Evolutionary conservation across 805 yeast genomes (phyloP).

Genomic region (Ogataea glucozyma): DNA sequence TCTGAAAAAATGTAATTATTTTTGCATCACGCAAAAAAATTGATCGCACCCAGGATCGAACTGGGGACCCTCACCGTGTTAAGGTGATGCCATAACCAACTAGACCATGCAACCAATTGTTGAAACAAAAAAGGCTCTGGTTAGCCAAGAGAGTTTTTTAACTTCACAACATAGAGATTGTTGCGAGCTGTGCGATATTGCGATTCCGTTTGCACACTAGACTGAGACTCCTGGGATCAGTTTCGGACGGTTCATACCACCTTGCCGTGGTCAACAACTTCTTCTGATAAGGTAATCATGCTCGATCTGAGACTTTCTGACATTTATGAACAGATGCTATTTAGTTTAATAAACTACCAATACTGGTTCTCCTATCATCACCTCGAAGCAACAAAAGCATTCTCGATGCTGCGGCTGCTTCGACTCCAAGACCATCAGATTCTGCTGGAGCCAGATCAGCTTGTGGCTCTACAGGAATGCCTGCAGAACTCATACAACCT

Average conservation of each 20-base stretch:
- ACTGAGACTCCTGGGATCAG: too few relatives aligned
- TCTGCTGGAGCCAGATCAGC: neutral
- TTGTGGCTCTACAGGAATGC: slow-evolving; percentile 1
- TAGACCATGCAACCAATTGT: slow-evolving; percentile 90
- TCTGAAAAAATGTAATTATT: too few relatives aligned
- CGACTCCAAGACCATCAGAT: slow-evolving; percentile 7
- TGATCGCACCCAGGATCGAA: slow-evolving; percentile 99
- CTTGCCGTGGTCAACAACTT: too few relatives aligned
- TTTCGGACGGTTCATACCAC: too few relatives aligned
- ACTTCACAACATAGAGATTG: neutral
- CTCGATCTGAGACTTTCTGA: too few relatives aligned
- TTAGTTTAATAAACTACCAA: slow-evolving; percentile 23
- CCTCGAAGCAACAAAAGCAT: slow-evolving; percentile 23
- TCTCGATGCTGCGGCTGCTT: slow-evolving; percentile 19
- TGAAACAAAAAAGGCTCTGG: neutral
- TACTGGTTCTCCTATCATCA: slow-evolving; percentile 21
- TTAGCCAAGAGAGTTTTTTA: neutral
- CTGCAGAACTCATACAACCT: slow-evolving; percentile 12
- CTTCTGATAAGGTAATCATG: too few relatives aligned
- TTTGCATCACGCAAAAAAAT: too few relatives aligned
- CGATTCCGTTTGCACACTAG: too few relatives aligned
- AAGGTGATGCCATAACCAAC: slow-evolving; percentile 99
- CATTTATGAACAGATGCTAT: too few relatives aligned
- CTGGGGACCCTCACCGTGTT: slow-evolving; percentile 99
- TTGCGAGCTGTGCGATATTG: too few relatives aligned